phyloP scores from a whole-genome alignment of 2,329 filamentous ascomycete species.

The Penicillium glabrum region DNA sequence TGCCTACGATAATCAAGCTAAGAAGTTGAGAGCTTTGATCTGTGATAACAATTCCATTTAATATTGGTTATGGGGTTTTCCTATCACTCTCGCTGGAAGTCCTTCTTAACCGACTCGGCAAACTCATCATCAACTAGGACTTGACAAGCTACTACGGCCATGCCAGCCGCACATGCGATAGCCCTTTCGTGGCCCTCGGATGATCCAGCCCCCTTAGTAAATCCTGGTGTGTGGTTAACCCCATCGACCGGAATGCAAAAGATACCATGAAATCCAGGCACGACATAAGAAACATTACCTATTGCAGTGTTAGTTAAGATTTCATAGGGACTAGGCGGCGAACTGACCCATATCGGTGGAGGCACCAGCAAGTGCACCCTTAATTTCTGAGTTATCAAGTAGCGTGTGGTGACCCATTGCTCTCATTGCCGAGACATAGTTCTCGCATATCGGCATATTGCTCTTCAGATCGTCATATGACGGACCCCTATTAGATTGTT shows the following conservation, averaged over 20 bases:
- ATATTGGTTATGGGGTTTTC: neutral
- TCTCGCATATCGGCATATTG: constrained; percentile 34
- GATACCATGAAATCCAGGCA: constrained; percentile 38
- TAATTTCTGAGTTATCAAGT: constrained; percentile 22
- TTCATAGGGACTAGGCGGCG: neutral
- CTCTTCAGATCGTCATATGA: constrained; percentile 33
- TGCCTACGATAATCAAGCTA: no score
- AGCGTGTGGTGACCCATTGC: constrained; percentile 30
- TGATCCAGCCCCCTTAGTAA: constrained; percentile 53
- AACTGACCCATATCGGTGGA: constrained; percentile 33
- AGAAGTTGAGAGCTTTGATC: neutral
- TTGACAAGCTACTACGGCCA: constrained; percentile 33
- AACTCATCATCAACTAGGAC: constrained; percentile 28
- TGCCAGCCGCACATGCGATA: constrained; percentile 28
- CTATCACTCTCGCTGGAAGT: constrained; percentile 21
- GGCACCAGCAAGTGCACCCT: constrained; percentile 17
- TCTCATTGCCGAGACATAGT: constrained; percentile 32
- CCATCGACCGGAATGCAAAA: constrained; percentile 47
- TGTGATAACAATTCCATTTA: neutral
- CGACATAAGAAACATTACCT: constrained; percentile 48
- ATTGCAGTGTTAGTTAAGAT: constrained; percentile 16
- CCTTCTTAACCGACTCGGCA: constrained; percentile 24
- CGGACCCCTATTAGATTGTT: constrained; percentile 20
- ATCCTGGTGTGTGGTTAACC: constrained; percentile 56
- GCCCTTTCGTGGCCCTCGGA: constrained; percentile 49